Percentiles rank a stretch among this genome's conserved stretches.
phyloP scores from a whole-genome alignment of 257 asterid genomes.

The Haberlea rhodopensis region DNA sequence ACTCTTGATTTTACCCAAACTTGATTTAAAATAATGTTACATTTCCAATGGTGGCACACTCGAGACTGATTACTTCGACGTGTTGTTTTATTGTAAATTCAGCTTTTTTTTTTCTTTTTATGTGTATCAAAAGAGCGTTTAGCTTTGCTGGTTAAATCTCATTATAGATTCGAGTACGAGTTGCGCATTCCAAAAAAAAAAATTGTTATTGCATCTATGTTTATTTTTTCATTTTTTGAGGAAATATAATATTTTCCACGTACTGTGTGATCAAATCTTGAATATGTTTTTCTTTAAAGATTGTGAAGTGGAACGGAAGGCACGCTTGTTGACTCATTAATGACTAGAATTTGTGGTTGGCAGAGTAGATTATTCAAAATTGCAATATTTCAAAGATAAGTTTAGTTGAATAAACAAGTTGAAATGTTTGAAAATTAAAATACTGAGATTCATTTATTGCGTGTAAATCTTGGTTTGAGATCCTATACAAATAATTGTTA shows the following conservation, averaged over 20 bases:
- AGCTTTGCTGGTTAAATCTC: background rate
- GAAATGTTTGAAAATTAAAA: constrained; percentile 20
- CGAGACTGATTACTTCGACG: constrained; percentile 40
- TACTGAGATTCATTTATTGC: background rate
- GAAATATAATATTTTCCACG: too few relatives aligned
- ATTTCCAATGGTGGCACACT: constrained; percentile 33
- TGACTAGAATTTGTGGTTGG: background rate
- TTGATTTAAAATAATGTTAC: constrained; percentile 24
- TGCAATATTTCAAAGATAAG: background rate
- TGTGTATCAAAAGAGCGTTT: background rate
- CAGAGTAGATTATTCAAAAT: constrained; percentile 3
- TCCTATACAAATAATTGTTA: background rate
- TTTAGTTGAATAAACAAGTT: constrained; percentile 17
- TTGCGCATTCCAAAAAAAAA: too few relatives aligned
- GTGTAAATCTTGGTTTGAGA: background rate
- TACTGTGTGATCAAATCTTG: constrained; percentile 25
- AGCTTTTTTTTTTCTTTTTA: background rate
- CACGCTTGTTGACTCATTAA: constrained; percentile 29
- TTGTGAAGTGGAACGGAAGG: constrained; percentile 31
- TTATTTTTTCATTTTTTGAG: too few relatives aligned
- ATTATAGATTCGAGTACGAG: too few relatives aligned
- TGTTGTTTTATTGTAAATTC: constrained; percentile 26
- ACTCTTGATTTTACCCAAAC: constrained; percentile 23
- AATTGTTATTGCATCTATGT: background rate
- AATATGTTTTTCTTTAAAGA: constrained; percentile 24